Evolutionary conservation across 169 alveolate genomes (phyloP), one percentile per base, ranked within the genome.

Genomic region (Eimeria zaria): DNA sequence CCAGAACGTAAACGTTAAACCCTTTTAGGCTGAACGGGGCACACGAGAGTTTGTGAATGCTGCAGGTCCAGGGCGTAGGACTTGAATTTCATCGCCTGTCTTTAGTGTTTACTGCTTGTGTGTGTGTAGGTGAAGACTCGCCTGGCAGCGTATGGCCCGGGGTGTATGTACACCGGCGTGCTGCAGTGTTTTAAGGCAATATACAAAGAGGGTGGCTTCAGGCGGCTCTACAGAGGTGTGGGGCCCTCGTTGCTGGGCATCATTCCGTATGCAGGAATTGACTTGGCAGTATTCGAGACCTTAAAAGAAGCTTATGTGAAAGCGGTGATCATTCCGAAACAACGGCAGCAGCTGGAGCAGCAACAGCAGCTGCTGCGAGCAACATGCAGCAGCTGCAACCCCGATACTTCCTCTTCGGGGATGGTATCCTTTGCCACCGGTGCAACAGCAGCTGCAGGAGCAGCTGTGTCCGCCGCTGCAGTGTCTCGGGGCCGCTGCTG

Each of bases 201-300:
- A 16, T 95, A 67, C 73, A 51, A n/a, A 55, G 71, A 89, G 44
- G 97, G 95, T 1, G 97, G 97, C 48, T 30, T 87, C 27, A 83
- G 89, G 69, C 73, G 95, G 1, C 92, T 96, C 64, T 96, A 96
- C 91, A 33, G 97, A 9, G 97, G 97, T 12, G 91, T 96, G 60
- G 85, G 93, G 39, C 96, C 97, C 4, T 91, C 97, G 2, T 64
- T 96, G 78, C 85, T 96, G 74, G 97, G 97, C 64, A 96, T 96
- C 89, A 91, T 96, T 33, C 97, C 97, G 33, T 96, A 96, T 83
- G 97, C 97, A 12, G 96, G 97, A 71, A 96, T 96, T 76, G 97
- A 96, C 91, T 67, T 96, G 73, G 96, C 97, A 0, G 80, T 76
- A 67, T 96, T 96, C 64, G 97, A 96, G 73, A 96, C 97, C 4